phyloP scores from a whole-genome alignment of 306 rosid genomes.

The Comarum palustre region DNA sequence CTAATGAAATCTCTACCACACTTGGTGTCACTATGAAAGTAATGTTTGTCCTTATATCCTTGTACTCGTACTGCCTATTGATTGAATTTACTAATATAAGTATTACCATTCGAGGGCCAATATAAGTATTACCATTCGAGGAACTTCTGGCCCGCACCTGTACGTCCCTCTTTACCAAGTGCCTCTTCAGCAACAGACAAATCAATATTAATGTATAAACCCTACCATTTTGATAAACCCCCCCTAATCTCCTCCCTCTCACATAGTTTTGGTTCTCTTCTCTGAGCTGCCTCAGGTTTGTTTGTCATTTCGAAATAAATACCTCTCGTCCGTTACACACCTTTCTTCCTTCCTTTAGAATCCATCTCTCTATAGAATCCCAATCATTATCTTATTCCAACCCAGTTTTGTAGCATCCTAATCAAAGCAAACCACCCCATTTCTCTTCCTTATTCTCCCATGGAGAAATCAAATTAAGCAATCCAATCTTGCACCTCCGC shows the following conservation, averaged over 20 bases:
- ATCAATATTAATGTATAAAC: not conserved
- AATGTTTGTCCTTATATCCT: too few relatives aligned
- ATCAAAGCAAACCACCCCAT: not conserved
- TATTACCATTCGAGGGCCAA: too few relatives aligned
- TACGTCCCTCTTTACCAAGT: not conserved
- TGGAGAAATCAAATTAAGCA: not conserved
- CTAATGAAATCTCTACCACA: too few relatives aligned
- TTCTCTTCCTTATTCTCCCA: not conserved
- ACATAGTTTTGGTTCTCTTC: not conserved
- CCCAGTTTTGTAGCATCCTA: constrained; percentile 7
- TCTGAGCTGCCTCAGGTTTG: not conserved
- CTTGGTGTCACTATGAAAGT: too few relatives aligned
- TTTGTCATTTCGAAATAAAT: not conserved
- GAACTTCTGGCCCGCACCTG: too few relatives aligned
- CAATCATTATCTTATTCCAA: not conserved
- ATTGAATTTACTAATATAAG: too few relatives aligned
- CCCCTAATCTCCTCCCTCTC: not conserved
- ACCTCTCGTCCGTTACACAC: not conserved
- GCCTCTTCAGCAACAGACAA: not conserved
- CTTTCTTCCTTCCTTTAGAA: not conserved
- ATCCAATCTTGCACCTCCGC: not conserved
- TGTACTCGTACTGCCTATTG: too few relatives aligned
- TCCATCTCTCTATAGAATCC: not conserved
- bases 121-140: too few relatives aligned
- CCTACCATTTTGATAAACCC: not conserved